Percentiles rank a stretch among this genome's conserved stretches.
phyloP scores from a whole-genome alignment of 192 early-diverging fungal species.

The Entomortierella chlamydospora region DNA sequence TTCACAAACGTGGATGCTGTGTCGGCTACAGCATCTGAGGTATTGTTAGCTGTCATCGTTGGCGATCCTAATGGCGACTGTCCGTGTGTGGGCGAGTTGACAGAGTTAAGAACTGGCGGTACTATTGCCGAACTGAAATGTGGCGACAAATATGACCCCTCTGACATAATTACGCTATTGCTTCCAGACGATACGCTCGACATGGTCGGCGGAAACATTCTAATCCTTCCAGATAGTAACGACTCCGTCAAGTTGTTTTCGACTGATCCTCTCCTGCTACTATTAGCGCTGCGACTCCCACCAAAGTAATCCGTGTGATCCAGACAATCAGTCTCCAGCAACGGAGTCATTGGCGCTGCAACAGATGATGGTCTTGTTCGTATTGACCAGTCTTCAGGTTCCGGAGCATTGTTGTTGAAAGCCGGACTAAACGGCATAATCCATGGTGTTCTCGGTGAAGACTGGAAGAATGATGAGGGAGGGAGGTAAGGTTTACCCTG shows the following conservation, averaged over 20 bases:
- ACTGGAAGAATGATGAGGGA: slow-evolving; percentile 39
- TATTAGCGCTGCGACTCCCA: slow-evolving; percentile 43
- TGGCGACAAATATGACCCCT: slow-evolving; percentile 1
- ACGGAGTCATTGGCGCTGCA: slow-evolving; percentile 29
- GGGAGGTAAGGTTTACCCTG: slow-evolving; percentile 8
- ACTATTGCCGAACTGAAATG: neutral
- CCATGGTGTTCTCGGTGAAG: slow-evolving; percentile 36
- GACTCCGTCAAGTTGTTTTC: slow-evolving; percentile 52
- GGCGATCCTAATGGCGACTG: neutral
- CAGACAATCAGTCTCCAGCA: slow-evolving; percentile 24
- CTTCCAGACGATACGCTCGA: neutral
- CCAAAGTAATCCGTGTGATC: slow-evolving; percentile 44
- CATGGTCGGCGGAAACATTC: slow-evolving; percentile 23
- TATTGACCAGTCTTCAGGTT: slow-evolving; percentile 30
- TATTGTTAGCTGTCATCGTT: neutral
- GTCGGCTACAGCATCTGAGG: neutral
- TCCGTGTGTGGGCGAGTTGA: neutral
- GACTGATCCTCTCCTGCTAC: slow-evolving; percentile 34
- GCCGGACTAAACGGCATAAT: slow-evolving; percentile 52
- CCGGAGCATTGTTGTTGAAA: slow-evolving; percentile 17
- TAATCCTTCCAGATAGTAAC: slow-evolving; percentile 24
- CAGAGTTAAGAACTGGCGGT: neutral
- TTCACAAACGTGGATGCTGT: slow-evolving; percentile 25
- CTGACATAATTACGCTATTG: neutral
- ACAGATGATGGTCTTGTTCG: slow-evolving; percentile 35